phyloP scores from a whole-genome alignment of 371 early-diverging fungal species.

The Rhizopus microsporus region DNA sequence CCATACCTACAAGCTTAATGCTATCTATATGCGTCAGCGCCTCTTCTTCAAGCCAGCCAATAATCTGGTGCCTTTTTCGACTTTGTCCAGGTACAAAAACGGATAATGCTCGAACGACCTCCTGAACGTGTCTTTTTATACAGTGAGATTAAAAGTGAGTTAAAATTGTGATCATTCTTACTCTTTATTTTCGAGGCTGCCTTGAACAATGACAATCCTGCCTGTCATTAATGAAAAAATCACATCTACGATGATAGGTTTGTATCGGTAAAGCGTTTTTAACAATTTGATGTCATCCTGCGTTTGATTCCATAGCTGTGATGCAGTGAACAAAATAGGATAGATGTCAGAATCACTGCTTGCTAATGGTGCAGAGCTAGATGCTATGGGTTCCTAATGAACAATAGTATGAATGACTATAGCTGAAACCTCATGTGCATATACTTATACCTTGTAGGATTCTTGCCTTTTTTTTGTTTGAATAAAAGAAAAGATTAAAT shows the following conservation, averaged over 20 bases:
- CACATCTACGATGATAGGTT: slow-evolving; percentile 32
- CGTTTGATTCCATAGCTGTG: slow-evolving; percentile 18
- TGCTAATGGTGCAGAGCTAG: not conserved
- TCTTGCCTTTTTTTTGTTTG: not conserved
- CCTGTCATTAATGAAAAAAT: slow-evolving; percentile 47
- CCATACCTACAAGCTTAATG: slow-evolving; percentile 40
- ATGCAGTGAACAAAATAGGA: slow-evolving; percentile 12
- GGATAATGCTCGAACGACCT: slow-evolving; percentile 34
- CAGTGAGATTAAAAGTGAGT: not conserved
- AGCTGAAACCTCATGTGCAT: not conserved
- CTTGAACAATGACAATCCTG: slow-evolving; percentile 40
- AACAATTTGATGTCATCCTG: slow-evolving; percentile 7
- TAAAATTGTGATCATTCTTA: slow-evolving; percentile 4
- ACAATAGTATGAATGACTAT: not conserved
- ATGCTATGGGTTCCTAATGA: not conserved
- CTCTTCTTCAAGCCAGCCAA: slow-evolving; percentile 32
- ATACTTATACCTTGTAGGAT: not conserved
- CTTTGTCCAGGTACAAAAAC: slow-evolving; percentile 44
- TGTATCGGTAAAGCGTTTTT: slow-evolving; percentile 12
- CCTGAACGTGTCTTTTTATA: slow-evolving; percentile 26
- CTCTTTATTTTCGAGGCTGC: slow-evolving; percentile 27
- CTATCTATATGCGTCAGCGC: slow-evolving; percentile 30
- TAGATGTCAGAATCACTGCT: not conserved
- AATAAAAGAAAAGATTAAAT: not conserved
- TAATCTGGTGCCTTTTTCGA: slow-evolving; percentile 24